These are phyloP conservation scores for Colletotrichum horii DNA, from an alignment of 2,329 filamentous ascomycete genomes.

Conservation along the genomic window DNA sequence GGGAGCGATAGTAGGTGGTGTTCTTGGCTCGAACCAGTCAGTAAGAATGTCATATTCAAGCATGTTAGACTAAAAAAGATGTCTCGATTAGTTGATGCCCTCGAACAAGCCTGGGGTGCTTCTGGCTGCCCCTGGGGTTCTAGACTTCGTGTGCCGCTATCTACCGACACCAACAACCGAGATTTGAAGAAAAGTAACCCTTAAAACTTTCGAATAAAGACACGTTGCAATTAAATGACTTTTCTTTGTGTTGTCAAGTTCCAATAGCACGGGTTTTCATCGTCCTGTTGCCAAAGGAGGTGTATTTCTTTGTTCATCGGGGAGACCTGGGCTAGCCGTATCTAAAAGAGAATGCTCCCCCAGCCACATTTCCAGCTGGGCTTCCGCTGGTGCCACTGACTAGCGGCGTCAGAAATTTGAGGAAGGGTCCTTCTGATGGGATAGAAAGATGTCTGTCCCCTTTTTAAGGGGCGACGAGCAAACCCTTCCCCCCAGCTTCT, in stretches of 20 bases:
- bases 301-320: neutral
- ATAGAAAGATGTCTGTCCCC: neutral
- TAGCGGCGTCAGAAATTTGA: neutral
- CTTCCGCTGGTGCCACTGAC: neutral
- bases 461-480: neutral
- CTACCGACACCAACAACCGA: neutral
- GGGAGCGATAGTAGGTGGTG: neutral
- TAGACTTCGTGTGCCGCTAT: neutral
- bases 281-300: neutral
- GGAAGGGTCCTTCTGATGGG: neutral
- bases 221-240: neutral
- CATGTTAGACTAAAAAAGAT: neutral
- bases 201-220: neutral
- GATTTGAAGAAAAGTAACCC: neutral
- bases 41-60: neutral
- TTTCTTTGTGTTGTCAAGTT: neutral
- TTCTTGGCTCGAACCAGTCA: neutral
- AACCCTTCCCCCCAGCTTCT: neutral
- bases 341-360: neutral
- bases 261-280: neutral
- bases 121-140: neutral
- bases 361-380: neutral
- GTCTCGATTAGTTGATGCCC: neutral
- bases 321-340: neutral
- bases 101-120: neutral